Conservation (phyloP, 2,329 filamentous ascomycete species). For the Emmonsiellopsis sp. region DNA sequence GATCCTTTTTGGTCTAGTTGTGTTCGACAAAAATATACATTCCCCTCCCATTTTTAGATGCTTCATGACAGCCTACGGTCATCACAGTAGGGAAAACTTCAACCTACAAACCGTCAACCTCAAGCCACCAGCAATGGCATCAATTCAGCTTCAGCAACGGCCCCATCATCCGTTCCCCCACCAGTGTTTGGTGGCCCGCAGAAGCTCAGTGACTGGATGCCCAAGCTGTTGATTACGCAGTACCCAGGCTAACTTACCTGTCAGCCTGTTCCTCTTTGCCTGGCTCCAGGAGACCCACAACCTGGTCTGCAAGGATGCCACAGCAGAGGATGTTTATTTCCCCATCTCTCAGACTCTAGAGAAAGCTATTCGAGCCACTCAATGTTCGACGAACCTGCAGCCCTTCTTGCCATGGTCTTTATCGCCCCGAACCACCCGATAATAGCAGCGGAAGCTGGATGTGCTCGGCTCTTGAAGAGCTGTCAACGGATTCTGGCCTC, state of each 20-base stretch:
- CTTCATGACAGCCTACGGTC: too few relatives aligned
- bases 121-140: too few relatives aligned
- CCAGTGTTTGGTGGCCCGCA: neutral
- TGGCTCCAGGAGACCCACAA: slow-evolving; percentile 5
- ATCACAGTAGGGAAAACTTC: too few relatives aligned
- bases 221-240: neutral
- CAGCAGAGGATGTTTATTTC: slow-evolving; percentile 2
- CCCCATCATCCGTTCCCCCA: neutral
- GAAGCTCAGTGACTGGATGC: slow-evolving; percentile 4
- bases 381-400: slow-evolving; percentile 1
- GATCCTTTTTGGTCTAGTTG: too few relatives aligned
- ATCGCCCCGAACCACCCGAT: neutral
- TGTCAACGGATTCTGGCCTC: neutral
- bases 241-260: neutral
- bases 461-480: neutral
- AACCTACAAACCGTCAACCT: too few relatives aligned
- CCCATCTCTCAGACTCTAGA: neutral
- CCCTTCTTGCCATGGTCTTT: neutral
- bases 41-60: too few relatives aligned
- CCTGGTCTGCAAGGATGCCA: slow-evolving; percentile 6
- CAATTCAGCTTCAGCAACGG: too few relatives aligned
- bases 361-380: neutral
- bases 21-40: too few relatives aligned
- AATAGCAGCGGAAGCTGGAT: slow-evolving; percentile 4
- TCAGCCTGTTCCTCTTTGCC: slow-evolving; percentile 1